Evolutionary conservation across 805 yeast genomes (phyloP), one percentile per base, ranked within the genome.

Genomic region (Candida schatavii): DNA sequence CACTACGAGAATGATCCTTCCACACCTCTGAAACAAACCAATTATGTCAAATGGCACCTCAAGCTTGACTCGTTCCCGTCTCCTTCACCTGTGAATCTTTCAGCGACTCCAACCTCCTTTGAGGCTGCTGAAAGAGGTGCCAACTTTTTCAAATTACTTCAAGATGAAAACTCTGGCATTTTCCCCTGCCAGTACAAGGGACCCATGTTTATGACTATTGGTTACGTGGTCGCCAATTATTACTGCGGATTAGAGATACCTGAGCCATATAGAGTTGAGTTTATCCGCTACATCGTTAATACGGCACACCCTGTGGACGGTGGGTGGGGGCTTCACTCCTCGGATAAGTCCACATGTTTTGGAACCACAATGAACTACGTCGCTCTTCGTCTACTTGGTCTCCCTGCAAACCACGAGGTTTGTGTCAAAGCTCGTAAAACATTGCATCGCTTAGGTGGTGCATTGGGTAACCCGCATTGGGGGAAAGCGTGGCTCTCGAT

Each of bases 321-420:
- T n/a, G 99, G 99, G 2, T 93, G 99, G 99, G 99, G 99, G 0
- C 70, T 93, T 29, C 97, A 93, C 59, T 79, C 89, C 3, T 81
- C 80, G 39, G 99, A 93, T 59, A 93, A 91, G 59, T 82, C 93
- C 6, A 93, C 99, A 0, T 93, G 93, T 50, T 90, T 90, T 60
- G 99, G 99, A 4, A 93, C 99, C 1, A 72, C 87, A 0, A 75
- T 93, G 51, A 90, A 89, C 62, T 93, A 93, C 61, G 83, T 91
- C 5, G 67, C 70, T n/a, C 68, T 93, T 46, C 74, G 99, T 47
- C 62, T 93, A 11, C 64, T 91, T 38, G 99, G 99, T 0, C 56
- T 93, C 51, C 64, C 78, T 1, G 69, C 78, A 2, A 79, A 78
- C 46, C 96, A 93, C 61, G 83, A 85, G 1, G 95, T 86, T 0